Base-by-base conservation (phyloP, 805 yeast species). In the Pichia membranifaciens region DNA sequence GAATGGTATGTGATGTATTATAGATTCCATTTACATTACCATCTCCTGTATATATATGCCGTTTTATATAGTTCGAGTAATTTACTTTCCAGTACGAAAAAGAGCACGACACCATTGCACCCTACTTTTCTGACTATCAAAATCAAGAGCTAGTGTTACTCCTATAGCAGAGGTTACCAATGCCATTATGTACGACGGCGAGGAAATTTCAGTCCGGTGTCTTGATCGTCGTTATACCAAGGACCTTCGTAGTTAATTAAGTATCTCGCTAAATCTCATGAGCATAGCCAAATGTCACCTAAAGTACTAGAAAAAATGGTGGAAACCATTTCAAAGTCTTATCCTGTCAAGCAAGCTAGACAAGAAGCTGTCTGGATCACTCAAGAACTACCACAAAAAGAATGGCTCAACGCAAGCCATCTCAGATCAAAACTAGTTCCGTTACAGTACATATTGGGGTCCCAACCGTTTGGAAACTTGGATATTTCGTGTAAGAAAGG, bases 391-490 rank as follows among this genome's bases (percentile, higher is more conserved):
- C 82, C 82, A 1, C 32, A 50, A 25, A 31, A 48, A 1, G 48
- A 65, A 54, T 83, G 81, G 81, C 13, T 13, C 1, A 40, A 55
- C 1, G 93, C 96, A 2, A 76, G 84, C 21, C 13, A 44, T 3
- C 59, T 70, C 43, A 64, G 98, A 47, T 66, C 78, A 2, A 59
- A 61, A 12, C 69, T 72, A 4, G 76, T 73, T 8, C 98, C 99
- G 0, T 64, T 91, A 37, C 98, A 91, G 62, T 90, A 91, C 62
- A 77, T 91, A 10, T 67, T 91, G 9, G 89, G 93, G 0, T 66
- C 79, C 0, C 97, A 90, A 65, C 98, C 98, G 1, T 91, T 91
- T 69, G 95, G 93, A 0, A 58, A 62, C 2, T 59, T 91, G 42
- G 78, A 76, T 12, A 73, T 91, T 4, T 48, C 57, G 22, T 87